A percentile compares a stretch with the other conserved stretches of the same genome.
phyloP scores from a whole-genome alignment of 1,284 basidiomycete species.

The Leccinum pseudoinsigne region DNA sequence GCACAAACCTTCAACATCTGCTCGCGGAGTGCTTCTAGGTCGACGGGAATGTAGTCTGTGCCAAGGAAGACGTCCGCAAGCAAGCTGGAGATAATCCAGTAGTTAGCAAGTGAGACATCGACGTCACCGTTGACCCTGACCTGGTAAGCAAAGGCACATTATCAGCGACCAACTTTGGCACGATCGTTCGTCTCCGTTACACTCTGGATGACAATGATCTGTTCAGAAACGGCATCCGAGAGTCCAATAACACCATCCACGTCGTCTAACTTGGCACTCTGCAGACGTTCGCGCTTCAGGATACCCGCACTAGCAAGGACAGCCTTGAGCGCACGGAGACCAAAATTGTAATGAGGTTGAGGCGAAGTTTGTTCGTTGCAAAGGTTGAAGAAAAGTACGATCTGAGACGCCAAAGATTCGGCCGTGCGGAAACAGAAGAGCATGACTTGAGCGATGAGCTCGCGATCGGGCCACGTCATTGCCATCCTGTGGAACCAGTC shows the following conservation, averaged over 20 bases:
- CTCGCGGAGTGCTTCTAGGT: conserved; percentile 82
- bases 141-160: conserved; percentile 94
- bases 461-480: conserved; percentile 98
- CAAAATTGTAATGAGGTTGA: conserved; percentile 99
- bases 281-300: conserved; percentile 89
- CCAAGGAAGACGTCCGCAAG: conserved; percentile 98
- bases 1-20: conserved; percentile 88
- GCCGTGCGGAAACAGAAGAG: conserved; percentile 99
- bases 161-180: conserved; percentile 96
- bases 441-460: conserved; percentile 99
- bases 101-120: conserved; percentile 9
- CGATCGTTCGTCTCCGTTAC: conserved; percentile 99
- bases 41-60: conserved; percentile 87
- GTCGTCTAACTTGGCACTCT: conserved; percentile 45
- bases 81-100: conserved; percentile 51
- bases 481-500: conserved; percentile 72
- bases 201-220: conserved; percentile 98
- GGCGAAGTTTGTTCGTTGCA: conserved; percentile 96
- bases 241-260: conserved; percentile 52
- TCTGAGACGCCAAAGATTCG: conserved; percentile 93
- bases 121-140: conserved; percentile 41
- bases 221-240: conserved; percentile 79
- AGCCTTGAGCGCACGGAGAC: conserved; percentile 95
- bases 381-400: conserved; percentile 99
- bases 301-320: conserved; percentile 97